These are phyloP conservation scores for Acaromyces ingoldii DNA, from an alignment of 1,284 basidiomycete genomes.

Conservation along the genomic window DNA sequence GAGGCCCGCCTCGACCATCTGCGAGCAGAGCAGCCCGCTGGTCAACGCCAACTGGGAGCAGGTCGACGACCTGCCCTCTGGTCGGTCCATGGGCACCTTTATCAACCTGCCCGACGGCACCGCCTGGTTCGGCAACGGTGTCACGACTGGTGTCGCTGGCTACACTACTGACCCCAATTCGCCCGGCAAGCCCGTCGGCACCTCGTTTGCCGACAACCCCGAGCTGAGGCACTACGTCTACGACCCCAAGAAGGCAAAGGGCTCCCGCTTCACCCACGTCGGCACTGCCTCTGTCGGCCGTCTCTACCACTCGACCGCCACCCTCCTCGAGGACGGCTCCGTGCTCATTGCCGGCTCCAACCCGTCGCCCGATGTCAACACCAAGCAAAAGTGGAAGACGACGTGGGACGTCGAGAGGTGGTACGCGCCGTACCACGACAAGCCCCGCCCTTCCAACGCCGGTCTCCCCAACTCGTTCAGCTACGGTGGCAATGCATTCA, in stretches of 20 bases:
- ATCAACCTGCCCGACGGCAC: constrained; percentile 40
- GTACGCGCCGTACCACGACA: constrained; percentile 28
- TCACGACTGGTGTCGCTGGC: constrained; percentile 39
- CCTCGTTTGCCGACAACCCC: constrained; percentile 46
- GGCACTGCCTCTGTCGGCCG: constrained; percentile 26
- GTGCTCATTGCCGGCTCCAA: constrained; percentile 39
- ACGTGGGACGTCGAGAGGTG: constrained; percentile 37
- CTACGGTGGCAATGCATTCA: constrained; percentile 38
- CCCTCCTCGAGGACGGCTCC: constrained; percentile 37
- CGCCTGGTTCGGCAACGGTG: constrained; percentile 43
- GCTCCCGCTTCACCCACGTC: constrained; percentile 28
- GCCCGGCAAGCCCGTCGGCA: constrained; percentile 37
- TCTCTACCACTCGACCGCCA: constrained; percentile 40
- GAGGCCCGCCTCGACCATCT: constrained; percentile 27
- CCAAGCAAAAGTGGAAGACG: constrained; percentile 23
- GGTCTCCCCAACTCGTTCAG: constrained; percentile 23
- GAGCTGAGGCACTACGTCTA: constrained; percentile 30
- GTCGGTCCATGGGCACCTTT: constrained; percentile 39
- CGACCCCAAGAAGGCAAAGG: constrained; percentile 22
- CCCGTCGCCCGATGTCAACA: constrained; percentile 35
- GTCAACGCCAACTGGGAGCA: constrained; percentile 20
- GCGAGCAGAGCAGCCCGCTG: constrained; percentile 39
- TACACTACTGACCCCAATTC: constrained; percentile 30
- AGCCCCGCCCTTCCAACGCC: constrained; percentile 26
- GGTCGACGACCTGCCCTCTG: constrained; percentile 25